A percentile compares a stretch with the other conserved stretches of the same genome.
phyloP scores from a whole-genome alignment of 305 asterid species.

The Fraxinus sp. region DNA sequence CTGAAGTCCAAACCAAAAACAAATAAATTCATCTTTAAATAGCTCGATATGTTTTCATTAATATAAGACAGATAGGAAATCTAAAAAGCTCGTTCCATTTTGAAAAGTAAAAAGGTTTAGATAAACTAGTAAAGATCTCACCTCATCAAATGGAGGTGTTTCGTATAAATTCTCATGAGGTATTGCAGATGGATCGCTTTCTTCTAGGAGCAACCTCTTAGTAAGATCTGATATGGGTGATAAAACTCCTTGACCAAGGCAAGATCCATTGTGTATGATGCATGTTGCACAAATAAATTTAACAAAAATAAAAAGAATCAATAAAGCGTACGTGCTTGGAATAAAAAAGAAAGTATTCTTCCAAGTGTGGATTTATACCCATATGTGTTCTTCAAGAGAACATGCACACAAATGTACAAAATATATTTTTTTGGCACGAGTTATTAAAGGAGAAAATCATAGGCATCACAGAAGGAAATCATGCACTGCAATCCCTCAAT shows the following conservation, averaged over 20 bases:
- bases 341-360: background rate
- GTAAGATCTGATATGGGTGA: conserved; percentile 90
- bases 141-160: conserved; percentile 98
- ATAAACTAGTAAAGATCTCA: conserved; percentile 26
- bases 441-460: too few species aligned
- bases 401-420: background rate
- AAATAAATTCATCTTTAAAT: conserved; percentile 6
- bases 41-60: background rate
- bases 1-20: conserved; percentile 37
- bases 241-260: conserved; percentile 78
- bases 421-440: background rate
- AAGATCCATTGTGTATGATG: conserved; percentile 90
- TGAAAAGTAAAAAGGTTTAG: background rate
- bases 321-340: background rate
- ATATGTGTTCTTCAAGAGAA: background rate
- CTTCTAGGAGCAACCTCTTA: conserved; percentile 93
- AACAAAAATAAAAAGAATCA: background rate
- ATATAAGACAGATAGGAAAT: conserved; percentile 1
- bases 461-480: too few species aligned
- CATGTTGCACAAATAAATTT: conserved; percentile 21
- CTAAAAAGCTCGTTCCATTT: conserved; percentile 1
- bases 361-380: conserved; percentile 6
- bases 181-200: conserved; percentile 82
- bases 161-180: conserved; percentile 71
- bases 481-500: too few species aligned